Conservation (phyloP, 257 asterid genomes). For the Prunella vulgaris region DNA sequence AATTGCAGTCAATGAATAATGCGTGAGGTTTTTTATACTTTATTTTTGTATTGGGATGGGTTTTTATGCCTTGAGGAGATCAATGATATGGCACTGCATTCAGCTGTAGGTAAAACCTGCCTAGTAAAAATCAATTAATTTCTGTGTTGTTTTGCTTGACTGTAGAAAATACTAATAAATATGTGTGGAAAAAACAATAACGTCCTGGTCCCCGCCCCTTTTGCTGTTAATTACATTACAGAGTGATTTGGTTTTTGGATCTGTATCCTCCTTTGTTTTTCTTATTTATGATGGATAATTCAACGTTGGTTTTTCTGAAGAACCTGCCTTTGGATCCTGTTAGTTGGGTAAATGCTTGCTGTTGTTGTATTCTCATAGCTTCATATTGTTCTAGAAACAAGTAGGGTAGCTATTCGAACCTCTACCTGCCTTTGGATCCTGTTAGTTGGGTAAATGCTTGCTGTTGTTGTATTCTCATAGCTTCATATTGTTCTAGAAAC, state of each 20-base stretch:
- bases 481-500: not conserved
- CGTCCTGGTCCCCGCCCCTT: not conserved
- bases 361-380: not conserved
- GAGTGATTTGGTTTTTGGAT: not conserved
- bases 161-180: not conserved
- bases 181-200: not conserved
- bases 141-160: not conserved
- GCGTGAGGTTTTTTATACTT: not conserved
- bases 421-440: not conserved
- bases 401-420: not conserved
- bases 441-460: not conserved
- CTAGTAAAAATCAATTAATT: not conserved
- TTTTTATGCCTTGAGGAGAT: not conserved
- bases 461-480: not conserved
- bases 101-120: not conserved
- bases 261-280: not conserved
- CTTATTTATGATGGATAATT: not conserved
- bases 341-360: not conserved
- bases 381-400: not conserved
- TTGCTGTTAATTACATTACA: not conserved
- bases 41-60: not conserved
- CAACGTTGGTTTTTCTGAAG: not conserved
- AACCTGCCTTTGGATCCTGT: constrained; percentile 10
- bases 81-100: not conserved
- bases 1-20: not conserved